A percentile compares a stretch with the other conserved stretches of the same genome.
phyloP scores from a whole-genome alignment of 257 asterid species.

The Cruciata laevipes region DNA sequence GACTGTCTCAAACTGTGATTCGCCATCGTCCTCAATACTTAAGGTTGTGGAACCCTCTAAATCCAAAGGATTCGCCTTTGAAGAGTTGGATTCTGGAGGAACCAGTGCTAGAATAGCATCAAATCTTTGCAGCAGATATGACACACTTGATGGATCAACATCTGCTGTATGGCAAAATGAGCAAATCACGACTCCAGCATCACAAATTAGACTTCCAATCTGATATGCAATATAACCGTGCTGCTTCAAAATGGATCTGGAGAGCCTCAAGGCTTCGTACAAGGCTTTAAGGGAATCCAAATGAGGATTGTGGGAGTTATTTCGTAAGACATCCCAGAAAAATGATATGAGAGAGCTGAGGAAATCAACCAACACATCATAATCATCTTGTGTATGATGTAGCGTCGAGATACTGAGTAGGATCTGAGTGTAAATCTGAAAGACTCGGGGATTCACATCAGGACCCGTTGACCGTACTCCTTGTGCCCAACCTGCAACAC shows the following conservation, averaged over 20 bases:
- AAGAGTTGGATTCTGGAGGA: background rate
- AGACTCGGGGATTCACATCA: background rate
- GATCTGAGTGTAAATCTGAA: background rate
- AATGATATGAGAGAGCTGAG: background rate
- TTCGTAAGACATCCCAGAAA: background rate
- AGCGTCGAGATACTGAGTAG: background rate
- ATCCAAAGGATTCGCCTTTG: background rate
- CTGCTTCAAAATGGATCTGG: background rate
- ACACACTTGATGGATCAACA: background rate
- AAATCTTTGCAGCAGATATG: background rate
- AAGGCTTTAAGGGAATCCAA: background rate
- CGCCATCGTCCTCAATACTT: no score
- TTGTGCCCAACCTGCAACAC: background rate
- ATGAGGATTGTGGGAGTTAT: no score
- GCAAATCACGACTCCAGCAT: background rate
- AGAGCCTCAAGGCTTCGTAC: background rate
- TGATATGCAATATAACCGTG: background rate
- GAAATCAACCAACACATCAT: background rate
- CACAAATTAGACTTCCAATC: background rate
- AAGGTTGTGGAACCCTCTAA: background rate
- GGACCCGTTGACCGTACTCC: background rate
- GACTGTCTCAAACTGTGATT: background rate
- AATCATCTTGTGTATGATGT: background rate
- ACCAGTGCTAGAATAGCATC: background rate
- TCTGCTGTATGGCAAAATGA: background rate